Evolutionary conservation across 768 basidiomycete species (phyloP).

Genomic region (Holtermanniella nyarrowii): DNA sequence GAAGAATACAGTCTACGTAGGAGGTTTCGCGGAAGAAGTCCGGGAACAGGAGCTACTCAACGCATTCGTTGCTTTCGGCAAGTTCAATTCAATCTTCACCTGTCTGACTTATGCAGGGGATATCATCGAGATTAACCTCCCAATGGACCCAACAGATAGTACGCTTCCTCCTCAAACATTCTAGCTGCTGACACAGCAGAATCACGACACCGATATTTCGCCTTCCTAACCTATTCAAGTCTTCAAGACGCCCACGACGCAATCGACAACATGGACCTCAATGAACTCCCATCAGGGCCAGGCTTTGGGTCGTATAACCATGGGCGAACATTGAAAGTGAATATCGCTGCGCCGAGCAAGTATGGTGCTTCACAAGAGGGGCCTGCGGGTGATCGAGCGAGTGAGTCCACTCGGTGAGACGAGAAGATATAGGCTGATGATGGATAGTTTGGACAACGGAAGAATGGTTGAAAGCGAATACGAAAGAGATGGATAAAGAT

Average conservation of each 20-base stretch:
- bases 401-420: conserved; percentile 16
- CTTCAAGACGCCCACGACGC: conserved; percentile 84
- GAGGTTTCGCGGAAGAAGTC: conserved; percentile 71
- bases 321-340: conserved; percentile 50
- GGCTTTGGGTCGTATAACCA: conserved; percentile 53
- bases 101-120: conserved; percentile 52
- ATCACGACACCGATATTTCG: conserved; percentile 61
- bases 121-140: conserved; percentile 82
- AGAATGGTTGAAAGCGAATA: conserved; percentile 77
- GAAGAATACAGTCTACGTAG: conserved; percentile 44
- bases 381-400: conserved; percentile 28
- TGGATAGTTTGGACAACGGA: conserved; percentile 85
- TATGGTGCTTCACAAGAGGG: conserved; percentile 46
- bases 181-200: conserved; percentile 10
- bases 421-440: conserved; percentile 22
- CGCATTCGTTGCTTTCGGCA: conserved; percentile 79
- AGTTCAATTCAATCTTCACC: conserved; percentile 23
- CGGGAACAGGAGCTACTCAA: conserved; percentile 68
- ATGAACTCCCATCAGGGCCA: conserved; percentile 51
- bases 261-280: conserved; percentile 97
- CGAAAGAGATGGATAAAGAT: conserved; percentile 63
- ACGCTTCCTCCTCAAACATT: conserved; percentile 37
- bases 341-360: conserved; percentile 75
- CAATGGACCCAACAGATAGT: conserved; percentile 63
- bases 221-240: conserved; percentile 76